Conservation (phyloP, 116 monocot genomes). For the Trichopus zeylanicus region DNA sequence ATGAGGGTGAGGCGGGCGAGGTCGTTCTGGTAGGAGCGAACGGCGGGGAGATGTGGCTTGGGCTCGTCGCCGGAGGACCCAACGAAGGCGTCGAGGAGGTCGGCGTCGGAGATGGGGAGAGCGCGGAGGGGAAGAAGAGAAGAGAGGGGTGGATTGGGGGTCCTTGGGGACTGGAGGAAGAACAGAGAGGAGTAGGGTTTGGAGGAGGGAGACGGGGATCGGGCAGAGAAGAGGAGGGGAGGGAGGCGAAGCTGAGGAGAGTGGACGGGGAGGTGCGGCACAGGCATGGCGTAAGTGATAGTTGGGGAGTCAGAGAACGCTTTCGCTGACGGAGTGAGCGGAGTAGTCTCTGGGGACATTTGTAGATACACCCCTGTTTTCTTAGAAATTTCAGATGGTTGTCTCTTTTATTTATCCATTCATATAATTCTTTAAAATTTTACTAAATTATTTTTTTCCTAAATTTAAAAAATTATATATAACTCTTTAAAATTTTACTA, state of each 20-base stretch:
- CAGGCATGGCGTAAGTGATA: too few relatives aligned
- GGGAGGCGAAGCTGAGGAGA: not conserved
- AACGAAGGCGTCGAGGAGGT: slow-evolving; percentile 28
- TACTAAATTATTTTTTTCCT: too few relatives aligned
- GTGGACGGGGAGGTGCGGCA: not conserved
- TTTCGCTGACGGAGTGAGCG: too few relatives aligned
- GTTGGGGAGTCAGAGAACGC: too few relatives aligned
- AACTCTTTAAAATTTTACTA: too few relatives aligned
- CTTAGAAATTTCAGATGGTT: too few relatives aligned
- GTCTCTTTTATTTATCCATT: too few relatives aligned
- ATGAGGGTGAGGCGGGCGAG: slow-evolving; percentile 51
- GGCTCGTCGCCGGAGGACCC: slow-evolving; percentile 11
- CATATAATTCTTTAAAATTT: too few relatives aligned
- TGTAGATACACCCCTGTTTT: too few relatives aligned
- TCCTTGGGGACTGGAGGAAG: not conserved
- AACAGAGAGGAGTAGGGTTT: not conserved
- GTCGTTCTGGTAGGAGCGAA: slow-evolving; percentile 60
- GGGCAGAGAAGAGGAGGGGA: not conserved
- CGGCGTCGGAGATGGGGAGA: slow-evolving; percentile 21
- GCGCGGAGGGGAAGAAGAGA: slow-evolving; percentile 4
- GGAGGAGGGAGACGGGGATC: not conserved
- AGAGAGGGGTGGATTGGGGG: not conserved
- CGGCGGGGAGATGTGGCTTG: slow-evolving; percentile 39
- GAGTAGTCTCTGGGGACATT: too few relatives aligned
- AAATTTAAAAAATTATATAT: too few relatives aligned